A percentile compares a stretch with the other conserved stretches of the same genome.
Evolutionary conservation across 768 basidiomycete species (phyloP).

Genomic region (Termitomyces sp.): DNA sequence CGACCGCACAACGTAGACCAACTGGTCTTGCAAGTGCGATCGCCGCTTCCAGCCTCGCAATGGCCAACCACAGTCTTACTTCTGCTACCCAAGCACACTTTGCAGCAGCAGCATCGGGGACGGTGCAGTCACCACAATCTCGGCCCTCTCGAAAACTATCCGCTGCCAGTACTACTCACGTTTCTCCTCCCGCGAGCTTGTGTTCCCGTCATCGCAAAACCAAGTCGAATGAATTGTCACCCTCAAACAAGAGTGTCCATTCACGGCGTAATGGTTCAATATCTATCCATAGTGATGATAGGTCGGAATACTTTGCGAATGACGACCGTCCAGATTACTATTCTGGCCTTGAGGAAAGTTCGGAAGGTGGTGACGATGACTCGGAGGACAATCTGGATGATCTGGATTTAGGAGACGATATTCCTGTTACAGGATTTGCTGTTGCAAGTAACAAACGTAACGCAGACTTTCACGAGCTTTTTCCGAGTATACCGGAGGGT

Average conservation of each 20-base stretch:
- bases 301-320: slow-evolving; percentile 23
- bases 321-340: slow-evolving; percentile 33
- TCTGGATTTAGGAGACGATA: slow-evolving; percentile 57
- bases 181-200: slow-evolving; percentile 22
- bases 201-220: slow-evolving; percentile 21
- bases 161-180: slow-evolving; percentile 17
- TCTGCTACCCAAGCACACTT: slow-evolving; percentile 42
- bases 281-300: slow-evolving; percentile 27
- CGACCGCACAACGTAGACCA: slow-evolving; percentile 39
- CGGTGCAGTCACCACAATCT: slow-evolving; percentile 7
- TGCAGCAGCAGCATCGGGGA: slow-evolving; percentile 22
- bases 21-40: slow-evolving; percentile 64
- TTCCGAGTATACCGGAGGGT: slow-evolving; percentile 84
- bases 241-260: slow-evolving; percentile 22
- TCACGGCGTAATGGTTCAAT: slow-evolving; percentile 11
- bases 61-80: slow-evolving; percentile 52
- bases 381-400: slow-evolving; percentile 34
- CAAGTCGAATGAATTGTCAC: slow-evolving; percentile 27
- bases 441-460: slow-evolving; percentile 95
- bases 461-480: slow-evolving; percentile 93
- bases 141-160: slow-evolving; percentile 6
- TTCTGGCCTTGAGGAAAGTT: slow-evolving; percentile 33
- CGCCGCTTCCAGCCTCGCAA: slow-evolving; percentile 61
- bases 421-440: slow-evolving; percentile 93
- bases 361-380: slow-evolving; percentile 25